Evolutionary conservation across 2,329 filamentous ascomycete species (phyloP), one percentile per base, ranked within the genome.

Genomic region (Cladosporium velox): DNA sequence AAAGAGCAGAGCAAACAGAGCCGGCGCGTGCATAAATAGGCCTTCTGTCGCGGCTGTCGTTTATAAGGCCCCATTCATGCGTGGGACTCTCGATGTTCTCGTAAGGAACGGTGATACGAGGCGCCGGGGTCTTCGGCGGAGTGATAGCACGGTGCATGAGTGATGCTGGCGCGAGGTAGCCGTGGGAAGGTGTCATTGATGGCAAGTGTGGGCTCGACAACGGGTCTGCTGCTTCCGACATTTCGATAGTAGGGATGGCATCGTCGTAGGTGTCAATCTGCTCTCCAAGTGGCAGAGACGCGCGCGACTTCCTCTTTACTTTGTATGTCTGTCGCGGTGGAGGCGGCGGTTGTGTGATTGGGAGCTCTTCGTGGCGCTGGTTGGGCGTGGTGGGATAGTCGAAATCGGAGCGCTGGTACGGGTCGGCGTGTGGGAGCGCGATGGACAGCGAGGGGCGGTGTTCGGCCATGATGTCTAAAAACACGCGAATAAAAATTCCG

Each of bases 1-100:
- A 89, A 54, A 84, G 80, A 65, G 83, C 82, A 2, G 86, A 88
- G 70, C 83, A 85, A 4, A 84, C 82, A 3, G 87, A 89, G 7
- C 81, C 80, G 4, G 87, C 84, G 52, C 87, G 83, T 70, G 80
- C 79, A 59, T 87, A 73, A 1, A 68, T 59, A 15, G 72, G 71
- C 52, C 68, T 68, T n/a, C 64, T 64, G 34, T 65, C 49, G 35
- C 67, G 66, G 32, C 69, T 73, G 65, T 72, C 70, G 64, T 69
- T 75, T 66, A 77, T 75, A 38, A 77, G 62, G 32, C 71, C 73
- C 74, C 73, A 74, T 65, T 76, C 75, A 47, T 76, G 68, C 11
- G 69, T 66, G 24, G 72, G 70, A 57, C 67, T 72, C 28, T 67
- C 60, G 12, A 59, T 24, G 15, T 47, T 49, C 55, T 72, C 71